Base-by-base conservation (phyloP, 2,329 filamentous ascomycete species). In the Fusarium sp. region DNA sequence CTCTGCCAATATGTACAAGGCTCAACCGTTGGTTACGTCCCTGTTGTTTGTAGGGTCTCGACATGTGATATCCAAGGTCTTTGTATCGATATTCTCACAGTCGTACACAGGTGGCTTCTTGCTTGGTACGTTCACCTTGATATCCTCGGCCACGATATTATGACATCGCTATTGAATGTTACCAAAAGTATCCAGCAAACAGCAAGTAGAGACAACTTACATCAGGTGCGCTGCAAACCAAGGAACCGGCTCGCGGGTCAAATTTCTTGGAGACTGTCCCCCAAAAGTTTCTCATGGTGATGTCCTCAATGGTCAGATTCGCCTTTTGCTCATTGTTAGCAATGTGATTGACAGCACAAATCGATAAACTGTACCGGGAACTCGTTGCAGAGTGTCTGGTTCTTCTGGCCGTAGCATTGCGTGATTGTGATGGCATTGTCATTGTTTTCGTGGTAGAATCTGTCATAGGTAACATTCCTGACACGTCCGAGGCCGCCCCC, bases 381-480 rank as follows among this genome's bases (percentile, higher is more conserved):
- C 44, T 66, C 49, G 9, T 70, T 70, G 50, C 68, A 70, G 1
- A 70, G 49, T 6, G 68, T 70, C 38, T 69, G 67, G 17, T 70
- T 70, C 49, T 61, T 69, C 17, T 70, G 68, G 0, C 69, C 69
- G 23, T 71, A 71, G 11, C 69, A 71, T 13, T 71, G 70, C 7
- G 70, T 70, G 9, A 71, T 71, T 0, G 69, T 71, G 13, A 71
- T 71, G 3, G 68, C 69, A 17, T 66, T 69, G 69, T 89, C 87
- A 58, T 88, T 86, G 57, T 89, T 88, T 32, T 79, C 73, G 57
- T 87, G 78, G 33, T 75, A 70, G 76, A 90, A 87, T 4, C 78
- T 80, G 53, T 89, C 83, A 70, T 88, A 90, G 1, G 87, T 90
- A 57, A 90, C 81, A 70, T 91, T 91, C 53, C 79, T 80, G 42